phyloP scores from a whole-genome alignment of 2,329 filamentous ascomycete genomes.

The Ascochyta fabae region DNA sequence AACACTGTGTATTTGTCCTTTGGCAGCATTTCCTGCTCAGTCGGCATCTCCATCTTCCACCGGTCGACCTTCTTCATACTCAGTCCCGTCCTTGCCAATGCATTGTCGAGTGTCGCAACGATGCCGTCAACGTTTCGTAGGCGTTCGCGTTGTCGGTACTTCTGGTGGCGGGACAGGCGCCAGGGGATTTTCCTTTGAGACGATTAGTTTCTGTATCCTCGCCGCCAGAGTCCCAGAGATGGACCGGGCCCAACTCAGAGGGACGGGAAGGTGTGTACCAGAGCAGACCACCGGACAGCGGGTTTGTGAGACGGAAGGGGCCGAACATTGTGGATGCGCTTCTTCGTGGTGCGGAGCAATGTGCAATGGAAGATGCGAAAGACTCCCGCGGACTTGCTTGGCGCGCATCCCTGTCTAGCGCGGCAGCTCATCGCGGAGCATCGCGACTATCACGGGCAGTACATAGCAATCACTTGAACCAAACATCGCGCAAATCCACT shows the following conservation, averaged over 20 bases:
- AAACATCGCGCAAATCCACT: neutral
- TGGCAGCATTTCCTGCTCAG: slow-evolving; percentile 92
- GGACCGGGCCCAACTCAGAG: neutral
- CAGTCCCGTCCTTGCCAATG: slow-evolving; percentile 73
- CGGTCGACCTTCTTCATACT: slow-evolving; percentile 78
- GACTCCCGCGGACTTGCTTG: slow-evolving; percentile 42
- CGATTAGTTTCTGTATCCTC: neutral
- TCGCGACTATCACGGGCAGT: neutral
- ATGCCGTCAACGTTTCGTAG: slow-evolving; percentile 75
- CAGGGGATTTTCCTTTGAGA: slow-evolving; percentile 90
- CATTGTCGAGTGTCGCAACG: slow-evolving; percentile 80
- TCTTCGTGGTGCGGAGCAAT: slow-evolving; percentile 22
- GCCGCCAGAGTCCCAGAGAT: neutral
- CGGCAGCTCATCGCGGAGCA: slow-evolving; percentile 24
- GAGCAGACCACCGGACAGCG: slow-evolving; percentile 48
- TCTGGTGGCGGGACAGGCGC: slow-evolving; percentile 80
- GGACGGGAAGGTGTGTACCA: slow-evolving; percentile 34
- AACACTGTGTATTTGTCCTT: slow-evolving; percentile 99
- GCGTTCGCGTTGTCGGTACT: slow-evolving; percentile 54
- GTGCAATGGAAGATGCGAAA: slow-evolving; percentile 27
- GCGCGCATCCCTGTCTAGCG: slow-evolving; percentile 35
- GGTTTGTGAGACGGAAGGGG: slow-evolving; percentile 49
- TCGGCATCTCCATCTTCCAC: slow-evolving; percentile 97
- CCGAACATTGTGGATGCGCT: slow-evolving; percentile 46
- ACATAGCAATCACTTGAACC: neutral